phyloP scores from a whole-genome alignment of 1,284 basidiomycete genomes.

The Ceratobasidium sp. region DNA sequence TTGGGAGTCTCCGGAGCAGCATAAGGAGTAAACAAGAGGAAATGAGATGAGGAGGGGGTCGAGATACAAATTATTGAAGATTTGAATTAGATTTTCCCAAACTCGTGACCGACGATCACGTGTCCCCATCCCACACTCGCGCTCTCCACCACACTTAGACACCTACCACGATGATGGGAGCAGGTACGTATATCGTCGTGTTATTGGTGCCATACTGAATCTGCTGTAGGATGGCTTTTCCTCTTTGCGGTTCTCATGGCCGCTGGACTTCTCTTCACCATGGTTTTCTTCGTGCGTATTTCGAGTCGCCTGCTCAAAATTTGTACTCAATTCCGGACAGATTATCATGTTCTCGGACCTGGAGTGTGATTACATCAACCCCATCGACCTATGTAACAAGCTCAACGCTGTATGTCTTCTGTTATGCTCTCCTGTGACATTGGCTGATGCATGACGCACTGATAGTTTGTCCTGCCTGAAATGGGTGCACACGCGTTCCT shows the following conservation, averaged over 20 bases:
- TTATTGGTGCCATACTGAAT: neutral
- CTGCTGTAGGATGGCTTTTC: constrained; percentile 86
- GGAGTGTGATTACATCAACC: constrained; percentile 99
- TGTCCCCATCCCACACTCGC: constrained; percentile 38
- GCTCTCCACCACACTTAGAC: constrained; percentile 34
- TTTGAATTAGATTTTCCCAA: neutral
- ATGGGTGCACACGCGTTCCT: constrained; percentile 95
- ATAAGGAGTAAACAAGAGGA: constrained; percentile 1
- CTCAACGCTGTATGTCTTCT: constrained; percentile 86
- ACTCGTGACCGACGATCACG: constrained; percentile 33
- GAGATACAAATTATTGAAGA: constrained; percentile 12
- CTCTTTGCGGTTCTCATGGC: constrained; percentile 94
- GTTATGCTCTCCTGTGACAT: constrained; percentile 28
- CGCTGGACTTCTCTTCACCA: constrained; percentile 93
- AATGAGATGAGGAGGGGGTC: constrained; percentile 5
- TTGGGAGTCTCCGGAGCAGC: constrained; percentile 40
- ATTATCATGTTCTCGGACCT: constrained; percentile 99
- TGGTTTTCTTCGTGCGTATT: constrained; percentile 95
- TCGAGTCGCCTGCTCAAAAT: constrained; percentile 27
- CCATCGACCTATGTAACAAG: constrained; percentile 99
- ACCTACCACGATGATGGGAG: constrained; percentile 45
- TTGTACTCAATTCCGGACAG: constrained; percentile 63
- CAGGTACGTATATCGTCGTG: constrained; percentile 18
- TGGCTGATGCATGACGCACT: neutral
- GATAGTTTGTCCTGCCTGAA: constrained; percentile 98